Evolutionary conservation across 2,329 filamentous ascomycete species (phyloP), one percentile per base, ranked within the genome.

Genomic region (Claviceps citrina): DNA sequence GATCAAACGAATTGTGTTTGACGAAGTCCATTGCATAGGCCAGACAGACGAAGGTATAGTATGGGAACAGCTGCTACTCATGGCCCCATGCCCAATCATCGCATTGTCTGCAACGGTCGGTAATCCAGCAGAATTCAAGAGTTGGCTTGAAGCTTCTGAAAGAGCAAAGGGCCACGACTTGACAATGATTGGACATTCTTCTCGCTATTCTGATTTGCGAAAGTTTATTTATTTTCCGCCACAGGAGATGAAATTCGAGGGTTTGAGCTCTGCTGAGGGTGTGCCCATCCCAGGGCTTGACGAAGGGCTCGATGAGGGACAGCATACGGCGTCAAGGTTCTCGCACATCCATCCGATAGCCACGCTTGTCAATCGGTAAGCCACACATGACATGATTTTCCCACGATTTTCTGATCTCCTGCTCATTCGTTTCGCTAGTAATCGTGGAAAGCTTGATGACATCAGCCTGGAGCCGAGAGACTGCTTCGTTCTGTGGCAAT

Each of bases 1-100:
- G 39, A 69, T 87, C 12, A 81, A 75, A 49, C 70, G 80, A 36
- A 85, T 87, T 52, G 84, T 87, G 38, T 87, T 87, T 43, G 82
- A 89, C 51, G 82, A 89, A 59, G 76, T 87, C 2, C 82, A 89
- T 54, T 84, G 74, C 26, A 87, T 89, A 43, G 80, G 82, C 0
- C 76, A 86, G 53, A 71, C 76, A 0, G 78, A 85, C 7, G 81
- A 87, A 47, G 81, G 81, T 39, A 62, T 85, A 1, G 66, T 86
- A 2, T 89, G 81, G 81, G 81, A 89, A 50, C 81, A 87, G 51
- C 64, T 89, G 3, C 62, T 87, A 1, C 66, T 87, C 1, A 66
- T 84, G 44, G 72, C 81, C 0, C 81, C 81, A 1, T 87, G 81
- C 47, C 82, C 80, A 0, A 81, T 89, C 37, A 81, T 87, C 46